A percentile compares a stretch with the other conserved stretches of the same genome.
Conservation (phyloP, 2,329 filamentous ascomycete genomes). For the Rasamsonia emersonii region DNA sequence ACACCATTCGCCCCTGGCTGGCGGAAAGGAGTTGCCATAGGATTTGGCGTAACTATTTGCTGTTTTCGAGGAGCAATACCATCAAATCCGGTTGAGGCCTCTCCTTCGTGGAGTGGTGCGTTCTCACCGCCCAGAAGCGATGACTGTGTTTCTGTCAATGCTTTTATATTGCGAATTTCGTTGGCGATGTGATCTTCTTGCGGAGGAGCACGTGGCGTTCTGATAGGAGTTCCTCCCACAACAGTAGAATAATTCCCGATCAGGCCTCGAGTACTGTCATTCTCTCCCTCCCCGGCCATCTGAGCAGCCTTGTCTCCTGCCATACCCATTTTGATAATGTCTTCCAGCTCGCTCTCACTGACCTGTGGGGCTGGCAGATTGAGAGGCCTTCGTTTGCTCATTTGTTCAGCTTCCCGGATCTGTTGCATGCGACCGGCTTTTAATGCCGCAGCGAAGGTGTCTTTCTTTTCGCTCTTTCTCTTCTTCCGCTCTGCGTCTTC, state of each 20-base stretch:
- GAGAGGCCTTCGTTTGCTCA: slow-evolving; percentile 81
- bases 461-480: slow-evolving; percentile 79
- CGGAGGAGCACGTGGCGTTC: slow-evolving; percentile 81
- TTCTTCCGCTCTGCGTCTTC: slow-evolving; percentile 73
- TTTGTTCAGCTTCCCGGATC: slow-evolving; percentile 91
- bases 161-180: slow-evolving; percentile 87
- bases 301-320: slow-evolving; percentile 76
- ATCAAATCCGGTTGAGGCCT: slow-evolving; percentile 78
- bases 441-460: slow-evolving; percentile 72
- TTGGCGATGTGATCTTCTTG: slow-evolving; percentile 95
- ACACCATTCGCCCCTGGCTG: slow-evolving; percentile 51
- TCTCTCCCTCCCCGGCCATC: slow-evolving; percentile 64
- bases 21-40: slow-evolving; percentile 80
- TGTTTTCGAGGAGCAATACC: slow-evolving; percentile 74
- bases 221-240: slow-evolving; percentile 74
- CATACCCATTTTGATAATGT: slow-evolving; percentile 98
- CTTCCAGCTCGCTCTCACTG: slow-evolving; percentile 83
- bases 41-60: slow-evolving; percentile 83
- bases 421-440: slow-evolving; percentile 93
- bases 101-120: slow-evolving; percentile 73
- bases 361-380: slow-evolving; percentile 84
- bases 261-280: slow-evolving; percentile 71
- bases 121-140: slow-evolving; percentile 91
- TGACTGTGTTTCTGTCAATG: slow-evolving; percentile 87
- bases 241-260: slow-evolving; percentile 80